Evolutionary conservation across 768 basidiomycete genomes (phyloP), one percentile per base, ranked within the genome.

Genomic region (Austroboletus eburneus): DNA sequence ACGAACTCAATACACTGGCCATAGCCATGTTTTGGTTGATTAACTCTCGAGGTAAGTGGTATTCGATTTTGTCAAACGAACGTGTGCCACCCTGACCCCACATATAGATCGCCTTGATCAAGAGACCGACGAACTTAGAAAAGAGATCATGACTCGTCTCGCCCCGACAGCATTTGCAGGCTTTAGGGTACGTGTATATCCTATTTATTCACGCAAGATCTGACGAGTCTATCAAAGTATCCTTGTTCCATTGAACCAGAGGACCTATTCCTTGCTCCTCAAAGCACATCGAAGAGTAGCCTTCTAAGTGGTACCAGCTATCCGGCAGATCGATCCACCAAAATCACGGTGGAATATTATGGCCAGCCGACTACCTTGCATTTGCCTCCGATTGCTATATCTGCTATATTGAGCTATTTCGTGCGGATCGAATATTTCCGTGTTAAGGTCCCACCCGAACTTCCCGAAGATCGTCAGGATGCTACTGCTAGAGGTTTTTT

Each of bases 391-490:
- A 64, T 70, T 8, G 69, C 77, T 9, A 54, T 73, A 5, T 79
- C 72, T 39, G 75, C 79, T 23, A 65, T 72, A 29, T 60, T 79
- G n/a, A 59, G 63, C 17, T 79, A 76, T 55, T 76, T 79, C 43
- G 67, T 62, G 10, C 72, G 74, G 9, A 52, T 62, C 16, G 77
- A 78, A 48, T 62, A 56, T 22, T 49, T 56, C 12, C 52, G 40
- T 25, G 64, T 69, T 21, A 49, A 50, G 23, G 63, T 74, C 18
- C 78, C 78, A 0, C 59, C 64, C 5, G 74, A 77, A 55, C 49
- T 69, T 13, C 66, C 66, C n/a, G 56, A 56, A 36, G 70, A 62
- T 40, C 69, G 73, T 27, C 61, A 52, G 33, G 62, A 68, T 37
- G 70, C 72, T 2, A 49, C 51, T n/a, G 46, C 52, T 0, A 46